Conservation (phyloP, 1,139 yeast species). For the Saccharomyces hybrid region DNA sequence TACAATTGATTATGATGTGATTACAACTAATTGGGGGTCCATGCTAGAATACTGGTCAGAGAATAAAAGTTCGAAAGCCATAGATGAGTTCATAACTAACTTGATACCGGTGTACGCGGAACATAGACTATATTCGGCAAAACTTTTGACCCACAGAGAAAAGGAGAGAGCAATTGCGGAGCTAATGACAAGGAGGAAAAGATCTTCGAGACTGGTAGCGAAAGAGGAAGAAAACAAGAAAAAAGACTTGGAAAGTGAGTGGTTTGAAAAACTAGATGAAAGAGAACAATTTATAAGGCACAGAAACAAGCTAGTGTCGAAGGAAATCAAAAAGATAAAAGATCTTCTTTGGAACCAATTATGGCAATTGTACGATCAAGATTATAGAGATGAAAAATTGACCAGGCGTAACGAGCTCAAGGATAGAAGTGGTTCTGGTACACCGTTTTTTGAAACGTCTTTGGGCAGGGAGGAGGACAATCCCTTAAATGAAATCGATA, state of each 20-base stretch:
- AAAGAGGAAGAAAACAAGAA: slow-evolving; percentile 28
- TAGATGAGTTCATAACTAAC: slow-evolving; percentile 15
- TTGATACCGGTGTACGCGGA: slow-evolving; percentile 17
- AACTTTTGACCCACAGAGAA: slow-evolving; percentile 20
- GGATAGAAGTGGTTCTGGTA: slow-evolving; percentile 1
- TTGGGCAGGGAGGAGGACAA: slow-evolving; percentile 1
- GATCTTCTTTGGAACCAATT: slow-evolving; percentile 25
- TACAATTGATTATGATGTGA: slow-evolving; percentile 15
- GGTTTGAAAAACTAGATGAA: slow-evolving; percentile 27
- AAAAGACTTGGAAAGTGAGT: slow-evolving; percentile 23
- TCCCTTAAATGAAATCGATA: slow-evolving; percentile 11
- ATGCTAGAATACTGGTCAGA: slow-evolving; percentile 16
- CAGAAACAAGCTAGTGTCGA: slow-evolving; percentile 20
- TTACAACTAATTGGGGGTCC: slow-evolving; percentile 24
- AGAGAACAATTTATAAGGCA: slow-evolving; percentile 25
- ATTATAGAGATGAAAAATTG: slow-evolving; percentile 17
- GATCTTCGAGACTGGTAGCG: slow-evolving; percentile 31
- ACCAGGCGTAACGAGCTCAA: slow-evolving; percentile 6
- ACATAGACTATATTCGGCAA: slow-evolving; percentile 24
- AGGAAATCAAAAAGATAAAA: slow-evolving; percentile 21
- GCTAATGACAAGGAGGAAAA: slow-evolving; percentile 26
- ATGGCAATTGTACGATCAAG: slow-evolving; percentile 27
- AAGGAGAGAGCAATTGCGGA: slow-evolving; percentile 26
- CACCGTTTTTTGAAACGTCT: background rate
- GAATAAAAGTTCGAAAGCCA: slow-evolving; percentile 1